Evolutionary conservation across 768 basidiomycete genomes (phyloP).

Genomic region (Astraeus odoratus): DNA sequence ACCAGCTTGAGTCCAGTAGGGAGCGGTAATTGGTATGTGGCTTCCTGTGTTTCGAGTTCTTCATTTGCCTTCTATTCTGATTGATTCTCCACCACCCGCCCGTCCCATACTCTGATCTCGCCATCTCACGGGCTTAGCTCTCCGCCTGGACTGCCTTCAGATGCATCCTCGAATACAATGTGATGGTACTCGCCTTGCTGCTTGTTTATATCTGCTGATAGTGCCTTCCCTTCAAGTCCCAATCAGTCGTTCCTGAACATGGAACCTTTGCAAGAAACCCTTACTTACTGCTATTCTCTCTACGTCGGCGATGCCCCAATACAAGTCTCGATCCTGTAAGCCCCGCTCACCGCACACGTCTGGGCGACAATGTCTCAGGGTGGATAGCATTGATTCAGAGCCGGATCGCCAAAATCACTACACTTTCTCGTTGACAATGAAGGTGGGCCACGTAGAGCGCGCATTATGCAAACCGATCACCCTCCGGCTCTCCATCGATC

Average conservation of each 20-base stretch:
- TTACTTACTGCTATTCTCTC: constrained; percentile 44
- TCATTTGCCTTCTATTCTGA: constrained; percentile 8
- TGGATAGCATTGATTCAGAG: constrained; percentile 23
- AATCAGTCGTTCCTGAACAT: constrained; percentile 17
- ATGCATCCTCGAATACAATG: constrained; percentile 8
- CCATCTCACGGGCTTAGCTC: constrained; percentile 4
- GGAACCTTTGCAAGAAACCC: constrained; percentile 13
- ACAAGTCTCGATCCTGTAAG: constrained; percentile 49
- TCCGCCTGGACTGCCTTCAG: constrained; percentile 8
- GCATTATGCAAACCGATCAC: constrained; percentile 41
- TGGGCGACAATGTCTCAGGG: constrained; percentile 5
- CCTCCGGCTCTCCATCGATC: constrained; percentile 44
- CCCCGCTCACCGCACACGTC: neutral
- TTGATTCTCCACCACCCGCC: constrained; percentile 1
- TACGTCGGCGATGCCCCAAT: constrained; percentile 36
- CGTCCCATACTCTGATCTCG: neutral
- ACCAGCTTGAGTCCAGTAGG: neutral
- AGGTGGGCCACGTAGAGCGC: constrained; percentile 49
- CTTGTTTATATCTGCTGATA: constrained; percentile 8
- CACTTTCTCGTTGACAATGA: constrained; percentile 48
- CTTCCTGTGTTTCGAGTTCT: constrained; percentile 1
- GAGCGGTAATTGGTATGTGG: constrained; percentile 4
- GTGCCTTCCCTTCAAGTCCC: constrained; percentile 4
- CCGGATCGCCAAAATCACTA: constrained; percentile 30
- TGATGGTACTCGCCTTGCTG: neutral